These are phyloP conservation scores for Epichloe coenophiala DNA, from an alignment of 2,329 filamentous ascomycete species.

Conservation along the genomic window DNA sequence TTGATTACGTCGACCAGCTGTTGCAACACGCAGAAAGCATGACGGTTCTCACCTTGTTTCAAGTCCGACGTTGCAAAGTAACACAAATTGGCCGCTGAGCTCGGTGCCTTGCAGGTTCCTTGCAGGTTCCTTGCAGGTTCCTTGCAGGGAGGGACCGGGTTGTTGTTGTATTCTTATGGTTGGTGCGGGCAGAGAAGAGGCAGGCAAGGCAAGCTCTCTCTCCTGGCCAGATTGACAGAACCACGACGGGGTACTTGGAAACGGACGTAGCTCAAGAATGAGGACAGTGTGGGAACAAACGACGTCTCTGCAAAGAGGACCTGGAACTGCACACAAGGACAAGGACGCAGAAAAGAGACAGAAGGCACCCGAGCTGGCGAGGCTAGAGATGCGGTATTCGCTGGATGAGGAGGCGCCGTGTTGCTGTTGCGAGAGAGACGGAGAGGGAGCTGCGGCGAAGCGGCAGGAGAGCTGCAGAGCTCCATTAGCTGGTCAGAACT, in stretches of 20 bases:
- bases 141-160: not conserved
- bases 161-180: not conserved
- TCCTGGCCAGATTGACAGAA: not conserved
- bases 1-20: not conserved
- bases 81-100: constrained; percentile 1
- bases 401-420: not conserved
- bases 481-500: too few relatives aligned
- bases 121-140: not conserved
- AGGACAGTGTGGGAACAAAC: not conserved
- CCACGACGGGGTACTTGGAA: not conserved
- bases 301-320: too few relatives aligned
- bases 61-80: not conserved
- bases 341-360: not conserved
- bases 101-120: constrained; percentile 1
- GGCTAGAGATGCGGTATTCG: not conserved
- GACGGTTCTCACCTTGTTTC: constrained; percentile 3
- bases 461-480: not conserved
- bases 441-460: not conserved
- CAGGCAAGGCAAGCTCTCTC: not conserved
- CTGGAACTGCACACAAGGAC: not conserved
- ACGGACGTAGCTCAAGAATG: not conserved
- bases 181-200: not conserved
- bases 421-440: not conserved
- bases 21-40: not conserved
- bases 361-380: constrained; percentile 2